Percentiles rank a stretch among this genome's conserved stretches.
These are phyloP conservation scores for Leptomonas pyrrhocoris DNA, from an alignment of 208 protist species.

Conservation along the genomic window DNA sequence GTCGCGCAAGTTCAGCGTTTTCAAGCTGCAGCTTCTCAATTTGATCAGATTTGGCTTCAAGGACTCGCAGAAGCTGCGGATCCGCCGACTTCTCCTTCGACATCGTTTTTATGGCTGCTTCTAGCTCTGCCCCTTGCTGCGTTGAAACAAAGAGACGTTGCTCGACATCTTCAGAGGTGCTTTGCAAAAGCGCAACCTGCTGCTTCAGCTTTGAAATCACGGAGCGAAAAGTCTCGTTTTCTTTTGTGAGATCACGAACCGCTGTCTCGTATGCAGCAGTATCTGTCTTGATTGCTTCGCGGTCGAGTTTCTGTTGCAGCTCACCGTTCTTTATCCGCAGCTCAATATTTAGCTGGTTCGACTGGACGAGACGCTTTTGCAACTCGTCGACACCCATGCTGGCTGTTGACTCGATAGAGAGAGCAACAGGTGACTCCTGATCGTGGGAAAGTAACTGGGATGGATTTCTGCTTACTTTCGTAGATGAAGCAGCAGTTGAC, in stretches of 20 bases:
- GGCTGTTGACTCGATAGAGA: background rate
- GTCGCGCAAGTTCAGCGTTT: slow-evolving; percentile 49
- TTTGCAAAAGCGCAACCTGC: slow-evolving; percentile 10
- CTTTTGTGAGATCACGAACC: background rate
- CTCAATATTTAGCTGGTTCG: slow-evolving; percentile 40
- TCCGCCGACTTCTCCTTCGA: slow-evolving; percentile 22
- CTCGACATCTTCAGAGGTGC: slow-evolving; percentile 9
- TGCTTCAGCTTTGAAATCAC: slow-evolving; percentile 13
- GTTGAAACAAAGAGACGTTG: slow-evolving; percentile 3
- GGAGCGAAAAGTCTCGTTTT: slow-evolving; percentile 21
- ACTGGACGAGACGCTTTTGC: slow-evolving; percentile 20
- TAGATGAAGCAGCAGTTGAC: background rate
- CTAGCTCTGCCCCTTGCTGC: slow-evolving; percentile 19
- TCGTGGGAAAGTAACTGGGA: background rate
- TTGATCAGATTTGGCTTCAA: slow-evolving; percentile 34
- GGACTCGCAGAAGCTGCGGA: slow-evolving; percentile 20
- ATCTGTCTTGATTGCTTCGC: background rate
- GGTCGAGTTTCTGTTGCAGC: slow-evolving; percentile 16
- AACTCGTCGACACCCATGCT: slow-evolving; percentile 22
- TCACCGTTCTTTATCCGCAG: slow-evolving; percentile 26
- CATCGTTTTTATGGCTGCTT: slow-evolving; percentile 10
- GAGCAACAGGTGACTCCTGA: background rate
- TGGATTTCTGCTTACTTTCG: background rate
- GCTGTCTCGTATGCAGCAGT: background rate
- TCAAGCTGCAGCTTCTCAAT: slow-evolving; percentile 35